Percentiles rank a stretch among this genome's conserved stretches.
phyloP scores from a whole-genome alignment of 1,139 yeast genomes.

The Debaryomycetaceae sp. region DNA sequence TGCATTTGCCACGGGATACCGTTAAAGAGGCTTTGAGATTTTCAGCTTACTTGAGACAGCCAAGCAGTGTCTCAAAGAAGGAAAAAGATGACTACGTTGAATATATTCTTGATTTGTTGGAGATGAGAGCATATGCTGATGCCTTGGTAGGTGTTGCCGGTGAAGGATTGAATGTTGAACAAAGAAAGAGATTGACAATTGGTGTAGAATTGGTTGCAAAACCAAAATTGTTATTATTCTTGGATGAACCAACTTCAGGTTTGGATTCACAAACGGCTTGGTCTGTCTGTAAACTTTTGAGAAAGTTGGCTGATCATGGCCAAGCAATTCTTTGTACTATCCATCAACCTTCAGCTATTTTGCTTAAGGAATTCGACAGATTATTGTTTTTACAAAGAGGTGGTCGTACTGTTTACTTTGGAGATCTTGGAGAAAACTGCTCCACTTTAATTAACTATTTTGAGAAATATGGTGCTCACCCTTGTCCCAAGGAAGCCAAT shows the following conservation, averaged over 20 bases:
- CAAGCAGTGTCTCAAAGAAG: conserved; percentile 43
- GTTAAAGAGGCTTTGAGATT: conserved; percentile 76
- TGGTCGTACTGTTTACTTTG: conserved; percentile 78
- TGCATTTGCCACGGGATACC: conserved; percentile 70
- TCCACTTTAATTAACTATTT: conserved; percentile 61
- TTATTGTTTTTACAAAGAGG: conserved; percentile 69
- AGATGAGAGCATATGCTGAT: conserved; percentile 72
- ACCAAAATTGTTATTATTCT: conserved; percentile 34
- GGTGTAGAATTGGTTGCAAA: conserved; percentile 41
- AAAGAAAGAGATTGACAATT: conserved; percentile 73
- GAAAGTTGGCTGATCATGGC: conserved; percentile 73
- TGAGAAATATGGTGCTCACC: conserved; percentile 63
- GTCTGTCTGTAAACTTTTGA: conserved; percentile 77
- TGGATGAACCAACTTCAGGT: conserved; percentile 41
- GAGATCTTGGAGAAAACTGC: conserved; percentile 70
- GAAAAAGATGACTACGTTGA: conserved; percentile 75
- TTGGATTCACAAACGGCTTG: conserved; percentile 51
- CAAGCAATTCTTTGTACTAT: conserved; percentile 83
- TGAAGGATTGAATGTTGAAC: conserved; percentile 76
- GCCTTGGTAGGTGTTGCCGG: conserved; percentile 85
- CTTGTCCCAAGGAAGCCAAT: conserved; percentile 64
- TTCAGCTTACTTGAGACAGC: conserved; percentile 74
- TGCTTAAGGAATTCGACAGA: conserved; percentile 76
- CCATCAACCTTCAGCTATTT: conserved; percentile 78
- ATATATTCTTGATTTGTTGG: conserved; percentile 49